Percentiles rank a stretch among this genome's conserved stretches.
phyloP scores from a whole-genome alignment of 2,329 filamentous ascomycete species.

The Graphilbum sp. region DNA sequence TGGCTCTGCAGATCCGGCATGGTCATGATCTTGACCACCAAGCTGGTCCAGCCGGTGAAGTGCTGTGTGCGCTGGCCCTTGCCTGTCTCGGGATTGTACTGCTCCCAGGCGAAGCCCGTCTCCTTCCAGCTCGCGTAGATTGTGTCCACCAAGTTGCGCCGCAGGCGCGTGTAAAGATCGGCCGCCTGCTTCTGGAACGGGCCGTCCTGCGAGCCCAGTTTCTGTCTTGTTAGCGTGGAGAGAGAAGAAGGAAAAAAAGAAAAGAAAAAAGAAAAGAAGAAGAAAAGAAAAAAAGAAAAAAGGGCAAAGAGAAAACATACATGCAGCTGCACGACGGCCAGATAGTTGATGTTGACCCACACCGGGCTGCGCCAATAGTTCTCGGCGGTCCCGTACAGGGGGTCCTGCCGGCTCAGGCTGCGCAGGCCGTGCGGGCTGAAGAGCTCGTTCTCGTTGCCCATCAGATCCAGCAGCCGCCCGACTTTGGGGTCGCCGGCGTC shows the following conservation, averaged over 20 bases:
- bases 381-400: conserved; percentile 76
- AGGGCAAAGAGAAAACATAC: conserved; percentile 32
- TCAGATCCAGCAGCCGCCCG: conserved; percentile 57
- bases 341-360: conserved; percentile 94
- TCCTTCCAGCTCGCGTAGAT: conserved; percentile 77
- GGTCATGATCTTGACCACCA: conserved; percentile 93
- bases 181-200: conserved; percentile 52
- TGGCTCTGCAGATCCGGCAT: conserved; percentile 53
- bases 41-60: conserved; percentile 97
- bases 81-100: conserved; percentile 89
- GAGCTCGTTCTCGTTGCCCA: conserved; percentile 69
- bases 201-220: conserved; percentile 47
- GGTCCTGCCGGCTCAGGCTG: conserved; percentile 69
- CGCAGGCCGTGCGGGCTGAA: conserved; percentile 82
- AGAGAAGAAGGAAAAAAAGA: not conserved
- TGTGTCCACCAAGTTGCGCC: conserved; percentile 74
- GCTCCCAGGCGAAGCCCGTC: conserved; percentile 96
- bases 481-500: conserved; percentile 58
- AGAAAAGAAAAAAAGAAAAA: no score
- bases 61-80: conserved; percentile 91
- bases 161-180: conserved; percentile 60
- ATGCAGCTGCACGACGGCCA: conserved; percentile 61
- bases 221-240: conserved; percentile 22
- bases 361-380: conserved; percentile 95
- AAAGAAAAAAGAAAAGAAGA: not conserved